Conservation (phyloP, 768 basidiomycete species). For the Podaxis pistillaris region DNA sequence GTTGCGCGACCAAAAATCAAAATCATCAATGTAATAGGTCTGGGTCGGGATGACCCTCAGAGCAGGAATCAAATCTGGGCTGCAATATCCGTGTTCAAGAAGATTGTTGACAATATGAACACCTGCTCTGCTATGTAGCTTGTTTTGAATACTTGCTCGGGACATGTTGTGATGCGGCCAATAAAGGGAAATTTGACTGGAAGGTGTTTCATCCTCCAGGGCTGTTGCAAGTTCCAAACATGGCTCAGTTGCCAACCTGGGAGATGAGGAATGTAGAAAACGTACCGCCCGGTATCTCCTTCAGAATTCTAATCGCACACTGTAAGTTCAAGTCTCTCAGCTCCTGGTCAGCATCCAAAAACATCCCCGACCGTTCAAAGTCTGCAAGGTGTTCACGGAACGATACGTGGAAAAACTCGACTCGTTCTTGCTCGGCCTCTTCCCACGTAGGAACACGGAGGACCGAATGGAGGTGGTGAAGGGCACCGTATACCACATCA, state of each 20-base stretch:
- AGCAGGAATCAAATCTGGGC: too few species aligned
- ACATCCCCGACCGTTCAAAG: neutral
- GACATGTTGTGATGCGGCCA: too few species aligned
- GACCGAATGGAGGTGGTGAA: neutral
- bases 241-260: neutral
- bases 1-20: too few species aligned
- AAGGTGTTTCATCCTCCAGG: neutral
- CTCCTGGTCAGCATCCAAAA: neutral
- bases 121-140: too few species aligned
- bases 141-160: too few species aligned
- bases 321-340: neutral
- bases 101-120: too few species aligned
- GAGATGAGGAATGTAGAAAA: neutral
- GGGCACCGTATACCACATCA: neutral
- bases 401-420: neutral
- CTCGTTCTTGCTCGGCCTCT: neutral
- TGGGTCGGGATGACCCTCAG: too few species aligned
- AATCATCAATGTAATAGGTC: too few species aligned
- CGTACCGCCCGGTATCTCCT: neutral
- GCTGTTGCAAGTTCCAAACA: neutral
- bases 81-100: too few species aligned
- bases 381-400: neutral
- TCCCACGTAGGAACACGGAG: neutral
- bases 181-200: too few species aligned
- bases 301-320: neutral